A percentile compares a stretch with the other conserved stretches of the same genome.
Conservation (phyloP, 441 rosid genomes). For the Adansonia madagascariensis region DNA sequence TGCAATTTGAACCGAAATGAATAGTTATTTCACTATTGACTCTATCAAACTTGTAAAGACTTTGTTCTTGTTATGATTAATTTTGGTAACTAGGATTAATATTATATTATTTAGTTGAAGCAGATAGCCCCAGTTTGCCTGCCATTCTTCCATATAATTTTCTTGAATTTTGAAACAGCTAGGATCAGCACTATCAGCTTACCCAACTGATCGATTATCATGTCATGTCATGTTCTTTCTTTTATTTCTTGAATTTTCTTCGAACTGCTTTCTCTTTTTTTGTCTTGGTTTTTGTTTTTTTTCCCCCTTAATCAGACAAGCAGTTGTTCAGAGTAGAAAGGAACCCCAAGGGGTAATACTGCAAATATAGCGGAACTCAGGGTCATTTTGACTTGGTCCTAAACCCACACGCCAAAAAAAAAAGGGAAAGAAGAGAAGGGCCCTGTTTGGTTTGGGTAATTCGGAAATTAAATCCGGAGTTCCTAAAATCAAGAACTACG, state of each 20-base stretch:
- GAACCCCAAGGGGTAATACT: neutral
- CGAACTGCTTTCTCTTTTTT: neutral
- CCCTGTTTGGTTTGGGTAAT: neutral
- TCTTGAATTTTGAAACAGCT: neutral
- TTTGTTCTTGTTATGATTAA: conserved; percentile 18
- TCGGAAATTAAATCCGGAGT: neutral
- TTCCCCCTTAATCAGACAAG: neutral
- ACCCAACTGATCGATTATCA: neutral
- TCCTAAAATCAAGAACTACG: neutral
- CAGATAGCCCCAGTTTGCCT: conserved; percentile 20
- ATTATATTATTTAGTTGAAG: conserved; percentile 17
- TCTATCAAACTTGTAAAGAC: neutral
- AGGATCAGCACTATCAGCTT: neutral
- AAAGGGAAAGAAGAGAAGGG: neutral
- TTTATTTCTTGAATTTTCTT: neutral
- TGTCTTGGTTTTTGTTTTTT: too few species aligned
- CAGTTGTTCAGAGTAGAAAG: neutral
- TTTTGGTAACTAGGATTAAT: conserved; percentile 7
- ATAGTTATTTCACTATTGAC: conserved; percentile 16
- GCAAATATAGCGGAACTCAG: neutral
- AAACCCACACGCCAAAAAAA: neutral
- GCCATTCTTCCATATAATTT: neutral
- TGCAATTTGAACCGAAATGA: neutral
- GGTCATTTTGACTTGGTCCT: neutral
- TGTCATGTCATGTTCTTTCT: neutral